phyloP scores from a whole-genome alignment of 179 eudicot species.

The Spergularia azorica region DNA sequence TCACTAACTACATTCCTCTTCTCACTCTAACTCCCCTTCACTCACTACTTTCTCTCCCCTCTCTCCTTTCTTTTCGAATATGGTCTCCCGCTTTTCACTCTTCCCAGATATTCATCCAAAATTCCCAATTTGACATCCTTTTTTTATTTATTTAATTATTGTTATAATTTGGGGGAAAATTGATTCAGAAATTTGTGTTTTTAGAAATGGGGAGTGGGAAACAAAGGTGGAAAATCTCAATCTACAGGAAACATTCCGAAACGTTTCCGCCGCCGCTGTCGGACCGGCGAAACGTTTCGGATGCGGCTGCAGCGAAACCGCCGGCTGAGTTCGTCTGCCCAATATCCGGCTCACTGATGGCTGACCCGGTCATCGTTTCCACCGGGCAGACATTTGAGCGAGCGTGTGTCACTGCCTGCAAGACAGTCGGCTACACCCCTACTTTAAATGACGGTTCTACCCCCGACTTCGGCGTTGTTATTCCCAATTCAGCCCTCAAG shows the following conservation, averaged over 20 bases:
- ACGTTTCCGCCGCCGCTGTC: not conserved
- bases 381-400: slow-evolving; percentile 50
- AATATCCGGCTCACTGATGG: slow-evolving; percentile 40
- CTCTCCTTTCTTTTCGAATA: not conserved
- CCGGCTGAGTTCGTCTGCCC: slow-evolving; percentile 45
- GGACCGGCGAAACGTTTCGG: not conserved
- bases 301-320: slow-evolving; percentile 7
- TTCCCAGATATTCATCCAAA: not conserved
- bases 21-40: not conserved
- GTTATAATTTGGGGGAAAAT: not conserved
- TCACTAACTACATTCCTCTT: slow-evolving; percentile 7
- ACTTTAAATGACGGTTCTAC: slow-evolving; percentile 47
- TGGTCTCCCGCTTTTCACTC: slow-evolving; percentile 18
- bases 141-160: not conserved
- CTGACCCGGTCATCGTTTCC: slow-evolving; percentile 49
- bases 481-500: slow-evolving; percentile 79
- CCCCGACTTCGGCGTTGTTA: slow-evolving; percentile 61
- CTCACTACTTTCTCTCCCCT: not conserved
- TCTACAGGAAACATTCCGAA: slow-evolving; percentile 33
- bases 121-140: not conserved
- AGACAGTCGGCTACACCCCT: slow-evolving; percentile 44
- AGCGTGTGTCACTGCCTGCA: slow-evolving; percentile 62
- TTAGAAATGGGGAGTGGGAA: slow-evolving; percentile 30
- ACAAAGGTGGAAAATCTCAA: slow-evolving; percentile 43
- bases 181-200: not conserved